These are phyloP conservation scores for Xerophyta viscosa DNA, from an alignment of 106 monocot species.

Conservation along the genomic window DNA sequence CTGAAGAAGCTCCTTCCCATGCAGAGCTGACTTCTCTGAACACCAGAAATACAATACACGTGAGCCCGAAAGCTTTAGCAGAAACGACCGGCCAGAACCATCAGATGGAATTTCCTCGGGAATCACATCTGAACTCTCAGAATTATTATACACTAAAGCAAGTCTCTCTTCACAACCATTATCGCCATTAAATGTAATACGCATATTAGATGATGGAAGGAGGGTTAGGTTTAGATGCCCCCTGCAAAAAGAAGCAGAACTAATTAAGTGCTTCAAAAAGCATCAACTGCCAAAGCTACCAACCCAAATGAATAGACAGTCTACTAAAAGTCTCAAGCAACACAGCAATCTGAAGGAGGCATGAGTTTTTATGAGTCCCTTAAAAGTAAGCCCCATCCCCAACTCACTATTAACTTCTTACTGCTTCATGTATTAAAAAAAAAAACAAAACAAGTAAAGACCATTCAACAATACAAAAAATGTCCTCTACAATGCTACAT, in stretches of 20 bases:
- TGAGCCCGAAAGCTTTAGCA: slow-evolving; percentile 34
- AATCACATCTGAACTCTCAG: slow-evolving; percentile 27
- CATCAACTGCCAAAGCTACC: background rate
- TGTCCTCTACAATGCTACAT: no score
- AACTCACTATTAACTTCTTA: no score
- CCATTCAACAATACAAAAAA: no score
- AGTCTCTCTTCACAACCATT: slow-evolving; percentile 60
- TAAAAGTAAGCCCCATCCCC: no score
- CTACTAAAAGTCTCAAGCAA: no score
- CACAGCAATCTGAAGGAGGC: no score
- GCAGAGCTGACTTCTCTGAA: slow-evolving; percentile 67
- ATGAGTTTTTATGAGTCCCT: no score
- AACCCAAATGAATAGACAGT: background rate
- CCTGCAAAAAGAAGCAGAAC: slow-evolving; percentile 30
- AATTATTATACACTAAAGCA: slow-evolving; percentile 27
- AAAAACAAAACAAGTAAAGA: no score
- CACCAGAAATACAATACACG: slow-evolving; percentile 71
- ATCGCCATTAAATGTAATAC: slow-evolving; percentile 60
- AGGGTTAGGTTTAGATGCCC: slow-evolving; percentile 72
- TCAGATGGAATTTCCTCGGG: slow-evolving; percentile 80
- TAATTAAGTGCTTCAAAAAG: no score
- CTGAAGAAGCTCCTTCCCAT: slow-evolving; percentile 47
- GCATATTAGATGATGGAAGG: slow-evolving; percentile 73
- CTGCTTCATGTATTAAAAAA: no score
- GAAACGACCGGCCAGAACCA: slow-evolving; percentile 68